Percentiles rank a stretch among this genome's conserved stretches.
phyloP scores from a whole-genome alignment of 208 protist genomes.

The Trypanosoma scelopori region DNA sequence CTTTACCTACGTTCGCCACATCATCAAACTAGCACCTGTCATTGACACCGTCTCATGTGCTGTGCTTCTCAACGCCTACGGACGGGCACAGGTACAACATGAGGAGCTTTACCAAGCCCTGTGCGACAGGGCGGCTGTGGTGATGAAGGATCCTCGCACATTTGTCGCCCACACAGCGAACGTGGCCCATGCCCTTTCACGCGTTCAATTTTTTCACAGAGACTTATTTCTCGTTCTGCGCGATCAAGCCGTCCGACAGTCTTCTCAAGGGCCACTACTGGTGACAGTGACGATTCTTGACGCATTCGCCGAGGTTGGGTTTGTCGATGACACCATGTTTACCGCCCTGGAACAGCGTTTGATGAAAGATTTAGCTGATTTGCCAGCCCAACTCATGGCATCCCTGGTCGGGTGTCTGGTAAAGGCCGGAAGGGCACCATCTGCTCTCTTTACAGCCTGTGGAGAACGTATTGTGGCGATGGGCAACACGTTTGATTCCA shows the following conservation, averaged over 20 bases:
- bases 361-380: conserved; percentile 47
- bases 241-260: conserved; percentile 64
- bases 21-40: conserved; percentile 37
- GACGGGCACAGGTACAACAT: conserved; percentile 81
- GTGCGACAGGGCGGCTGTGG: conserved; percentile 53
- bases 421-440: conserved; percentile 46
- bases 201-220: conserved; percentile 64
- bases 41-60: conserved; percentile 75
- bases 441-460: conserved; percentile 43
- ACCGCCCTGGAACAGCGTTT: conserved; percentile 65
- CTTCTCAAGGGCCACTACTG: conserved; percentile 44
- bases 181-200: conserved; percentile 79
- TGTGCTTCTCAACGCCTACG: conserved; percentile 89
- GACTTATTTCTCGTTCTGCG: conserved; percentile 73
- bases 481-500: conserved; percentile 69
- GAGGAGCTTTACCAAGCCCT: conserved; percentile 66
- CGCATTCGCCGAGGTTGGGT: conserved; percentile 72
- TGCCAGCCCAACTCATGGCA: conserved; percentile 67
- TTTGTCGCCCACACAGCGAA: conserved; percentile 85
- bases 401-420: conserved; percentile 65
- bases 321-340: conserved; percentile 80
- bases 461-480: conserved; percentile 53
- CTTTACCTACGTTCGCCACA: conserved; percentile 71
- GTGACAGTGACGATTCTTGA: conserved; percentile 83
- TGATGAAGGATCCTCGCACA: conserved; percentile 63